Evolutionary conservation across 345 rosid genomes (phyloP), one percentile per base, ranked within the genome.

Genomic region (Salix caprea): DNA sequence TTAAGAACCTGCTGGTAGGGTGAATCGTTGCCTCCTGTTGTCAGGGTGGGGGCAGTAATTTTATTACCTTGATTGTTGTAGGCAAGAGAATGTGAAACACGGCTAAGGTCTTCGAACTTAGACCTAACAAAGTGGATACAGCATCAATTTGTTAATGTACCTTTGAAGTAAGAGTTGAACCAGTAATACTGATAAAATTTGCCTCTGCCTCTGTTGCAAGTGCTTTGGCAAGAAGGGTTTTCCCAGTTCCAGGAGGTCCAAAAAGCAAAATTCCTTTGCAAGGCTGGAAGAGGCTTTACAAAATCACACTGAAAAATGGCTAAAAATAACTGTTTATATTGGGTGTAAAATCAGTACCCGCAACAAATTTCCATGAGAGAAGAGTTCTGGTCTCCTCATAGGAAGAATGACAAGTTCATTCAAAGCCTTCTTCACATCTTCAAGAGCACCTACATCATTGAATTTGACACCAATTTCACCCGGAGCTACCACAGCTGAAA

Each of bases 221-320:
- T 7, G 97, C 98, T 86, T 94, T 96, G 54, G 97, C 99, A 76
- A 94, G 92, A 70, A 96, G 91, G 26, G 99, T 94, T 84, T 96
- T 96, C 82, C 98, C 99, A 66, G 99, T 96, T 81, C 99, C 99
- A 84, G 99, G 99, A 85, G 99, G 99, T 76, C 99, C 99, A 85
- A 96, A 96, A 39, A 96, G 95, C 80, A 94, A 87, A 82, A 96
- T 90, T 67, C 98, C 99, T 91, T 94, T 96, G 87, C 99, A 94
- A 6, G 98, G 98, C 99, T 96, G 89, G 52, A 69, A 83, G 75
- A 80, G 73, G 21, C 10, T 61, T 44, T 4, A 70, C 71, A 64
- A 15, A 77, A 66, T 72, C 78, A 84, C 4, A 21, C 40, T 42
- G 69, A 30, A 58, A 70, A 71, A 60, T 34, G 61, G 14, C 28